A percentile compares a stretch with the other conserved stretches of the same genome.
Conservation (phyloP, 805 yeast genomes). For the Clavispora phyllophila region DNA sequence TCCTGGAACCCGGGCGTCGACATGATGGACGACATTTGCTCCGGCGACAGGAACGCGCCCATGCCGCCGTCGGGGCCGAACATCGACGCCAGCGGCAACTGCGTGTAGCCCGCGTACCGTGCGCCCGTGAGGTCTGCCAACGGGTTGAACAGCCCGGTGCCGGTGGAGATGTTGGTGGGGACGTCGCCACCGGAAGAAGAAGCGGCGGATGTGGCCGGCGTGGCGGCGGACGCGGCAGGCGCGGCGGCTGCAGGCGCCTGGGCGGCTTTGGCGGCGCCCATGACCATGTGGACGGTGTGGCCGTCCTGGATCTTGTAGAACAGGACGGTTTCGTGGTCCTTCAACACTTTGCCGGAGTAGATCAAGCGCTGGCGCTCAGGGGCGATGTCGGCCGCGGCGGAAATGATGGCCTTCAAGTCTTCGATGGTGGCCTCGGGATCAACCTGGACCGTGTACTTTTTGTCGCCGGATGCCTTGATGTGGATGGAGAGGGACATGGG, state of each 20-base stretch:
- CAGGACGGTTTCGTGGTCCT: constrained; percentile 71
- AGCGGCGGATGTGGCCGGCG: constrained; percentile 2
- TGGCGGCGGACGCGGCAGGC: constrained; percentile 15
- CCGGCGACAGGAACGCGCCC: constrained; percentile 68
- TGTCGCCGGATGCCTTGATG: constrained; percentile 62
- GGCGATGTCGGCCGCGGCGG: constrained; percentile 59
- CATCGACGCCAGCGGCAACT: constrained; percentile 80
- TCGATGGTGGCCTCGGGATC: constrained; percentile 51
- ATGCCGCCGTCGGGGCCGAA: constrained; percentile 96
- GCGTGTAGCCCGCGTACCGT: constrained; percentile 87
- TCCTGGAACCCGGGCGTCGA: constrained; percentile 78
- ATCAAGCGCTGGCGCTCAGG: constrained; percentile 81
- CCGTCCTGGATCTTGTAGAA: constrained; percentile 80
- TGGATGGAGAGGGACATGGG: constrained; percentile 21
- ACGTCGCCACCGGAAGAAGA: constrained; percentile 24
- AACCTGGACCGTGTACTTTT: constrained; percentile 65
- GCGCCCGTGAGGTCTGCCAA: constrained; percentile 92
- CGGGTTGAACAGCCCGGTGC: constrained; percentile 85
- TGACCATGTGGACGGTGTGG: constrained; percentile 85
- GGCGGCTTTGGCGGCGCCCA: constrained; percentile 53
- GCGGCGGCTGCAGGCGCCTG: constrained; percentile 16
- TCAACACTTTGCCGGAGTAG: constrained; percentile 89
- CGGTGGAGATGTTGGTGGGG: constrained; percentile 82
- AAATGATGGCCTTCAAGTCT: constrained; percentile 64
- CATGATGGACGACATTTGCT: constrained; percentile 70